Evolutionary conservation across 148 eudicot genomes (phyloP).

Genomic region (Amaranthus cruentus): DNA sequence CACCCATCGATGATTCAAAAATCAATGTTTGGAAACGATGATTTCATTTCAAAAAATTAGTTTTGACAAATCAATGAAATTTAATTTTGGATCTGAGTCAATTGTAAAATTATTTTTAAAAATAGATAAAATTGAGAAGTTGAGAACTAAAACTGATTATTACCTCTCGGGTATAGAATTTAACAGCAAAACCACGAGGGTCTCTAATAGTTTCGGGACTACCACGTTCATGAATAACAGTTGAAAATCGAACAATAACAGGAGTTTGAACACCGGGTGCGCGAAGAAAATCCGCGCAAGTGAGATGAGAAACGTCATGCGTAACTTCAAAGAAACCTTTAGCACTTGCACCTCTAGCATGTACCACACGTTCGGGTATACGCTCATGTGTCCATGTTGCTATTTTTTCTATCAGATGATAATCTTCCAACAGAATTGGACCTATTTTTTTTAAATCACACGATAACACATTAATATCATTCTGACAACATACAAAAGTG

Average conservation of each 20-base stretch:
- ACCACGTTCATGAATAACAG: constrained; percentile 96
- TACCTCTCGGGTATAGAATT: constrained; percentile 94
- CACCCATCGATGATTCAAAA: not conserved
- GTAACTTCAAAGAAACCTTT: constrained; percentile 89
- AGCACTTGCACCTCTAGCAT: constrained; percentile 76
- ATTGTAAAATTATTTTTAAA: no score
- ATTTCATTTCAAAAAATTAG: no score
- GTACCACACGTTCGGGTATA: constrained; percentile 79
- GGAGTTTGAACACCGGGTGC: constrained; percentile 97
- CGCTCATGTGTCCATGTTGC: constrained; percentile 68
- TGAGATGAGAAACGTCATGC: constrained; percentile 73
- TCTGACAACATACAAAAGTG: no score
- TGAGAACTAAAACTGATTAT: not conserved
- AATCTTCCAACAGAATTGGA: constrained; percentile 72
- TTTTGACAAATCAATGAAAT: no score
- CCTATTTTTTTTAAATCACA: constrained; percentile 27
- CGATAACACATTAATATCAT: no score
- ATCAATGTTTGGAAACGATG: not conserved
- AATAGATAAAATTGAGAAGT: no score
- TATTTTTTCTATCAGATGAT: constrained; percentile 69
- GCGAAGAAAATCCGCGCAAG: constrained; percentile 89
- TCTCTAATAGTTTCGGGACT: constrained; percentile 93
- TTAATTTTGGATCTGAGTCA: no score
- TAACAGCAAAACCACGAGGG: constrained; percentile 92
- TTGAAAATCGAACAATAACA: constrained; percentile 90